Evolutionary conservation across 2,329 filamentous ascomycete species (phyloP).

Genomic region (Colletotrichum euphorbiae): DNA sequence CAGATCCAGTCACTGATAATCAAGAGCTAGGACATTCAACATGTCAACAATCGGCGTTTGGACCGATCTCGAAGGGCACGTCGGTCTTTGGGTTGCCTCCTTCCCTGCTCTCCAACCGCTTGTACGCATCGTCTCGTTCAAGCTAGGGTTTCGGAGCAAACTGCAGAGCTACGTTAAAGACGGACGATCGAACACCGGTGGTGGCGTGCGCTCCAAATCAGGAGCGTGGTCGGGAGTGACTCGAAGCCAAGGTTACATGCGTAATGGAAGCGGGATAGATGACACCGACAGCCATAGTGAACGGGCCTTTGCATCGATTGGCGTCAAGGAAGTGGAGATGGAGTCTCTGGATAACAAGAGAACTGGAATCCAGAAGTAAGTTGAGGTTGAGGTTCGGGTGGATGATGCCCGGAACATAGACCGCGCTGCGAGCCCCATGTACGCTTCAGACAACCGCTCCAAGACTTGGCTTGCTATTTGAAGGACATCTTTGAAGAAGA

Average conservation of each 20-base stretch:
- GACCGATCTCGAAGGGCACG: slow-evolving; percentile 55
- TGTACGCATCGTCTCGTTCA: slow-evolving; percentile 46
- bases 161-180: slow-evolving; percentile 24
- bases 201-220: background rate
- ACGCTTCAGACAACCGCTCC: too few relatives aligned
- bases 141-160: slow-evolving; percentile 44
- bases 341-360: too few relatives aligned
- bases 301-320: too few relatives aligned
- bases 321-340: too few relatives aligned
- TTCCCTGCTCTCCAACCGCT: slow-evolving; percentile 54
- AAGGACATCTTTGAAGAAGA: too few relatives aligned
- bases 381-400: too few relatives aligned
- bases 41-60: slow-evolving; percentile 52
- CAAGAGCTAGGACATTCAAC: slow-evolving; percentile 48
- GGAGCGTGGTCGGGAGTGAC: background rate
- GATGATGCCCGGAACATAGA: too few relatives aligned
- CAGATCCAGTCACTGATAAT: too few relatives aligned
- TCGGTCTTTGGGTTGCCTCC: slow-evolving; percentile 55
- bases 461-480: too few relatives aligned
- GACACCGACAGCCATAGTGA: background rate
- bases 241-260: background rate
- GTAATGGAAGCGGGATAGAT: background rate
- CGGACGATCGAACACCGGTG: background rate
- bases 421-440: too few relatives aligned
- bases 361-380: too few relatives aligned